Evolutionary conservation across 805 yeast genomes (phyloP).

Genomic region (Osmozyma mogii): DNA sequence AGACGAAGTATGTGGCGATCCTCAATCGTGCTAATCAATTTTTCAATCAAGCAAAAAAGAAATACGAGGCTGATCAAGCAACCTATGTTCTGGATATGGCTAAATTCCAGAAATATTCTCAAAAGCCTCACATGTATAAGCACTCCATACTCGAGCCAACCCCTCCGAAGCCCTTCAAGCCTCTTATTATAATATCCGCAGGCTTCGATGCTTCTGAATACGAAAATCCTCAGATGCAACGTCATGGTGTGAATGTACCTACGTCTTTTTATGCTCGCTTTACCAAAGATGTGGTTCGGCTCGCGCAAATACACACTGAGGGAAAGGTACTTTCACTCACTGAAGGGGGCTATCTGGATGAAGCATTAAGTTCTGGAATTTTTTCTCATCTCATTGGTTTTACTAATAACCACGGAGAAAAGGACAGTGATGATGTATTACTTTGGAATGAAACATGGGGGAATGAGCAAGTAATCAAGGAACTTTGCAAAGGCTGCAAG

Average conservation of each 20-base stretch:
- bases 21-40: constrained; percentile 63
- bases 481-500: constrained; percentile 60
- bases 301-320: constrained; percentile 54
- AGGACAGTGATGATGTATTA: constrained; percentile 15
- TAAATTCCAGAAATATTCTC: constrained; percentile 24
- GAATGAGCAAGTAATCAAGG: constrained; percentile 51
- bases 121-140: constrained; percentile 23
- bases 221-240: constrained; percentile 77
- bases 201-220: constrained; percentile 86
- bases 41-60: constrained; percentile 40
- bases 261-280: constrained; percentile 68
- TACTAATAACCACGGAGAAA: constrained; percentile 32
- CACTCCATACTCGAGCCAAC: constrained; percentile 22
- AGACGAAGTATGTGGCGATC: constrained; percentile 50
- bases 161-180: constrained; percentile 33
- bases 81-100: constrained; percentile 18
- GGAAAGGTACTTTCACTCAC: constrained; percentile 61
- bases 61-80: constrained; percentile 30
- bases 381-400: constrained; percentile 73
- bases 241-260: constrained; percentile 77
- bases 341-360: constrained; percentile 85
- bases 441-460: constrained; percentile 64
- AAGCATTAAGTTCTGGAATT: constrained; percentile 71
- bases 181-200: constrained; percentile 66
- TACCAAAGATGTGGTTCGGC: constrained; percentile 61